These are phyloP conservation scores for Candida ortonii DNA, from an alignment of 805 yeast genomes.

Conservation along the genomic window DNA sequence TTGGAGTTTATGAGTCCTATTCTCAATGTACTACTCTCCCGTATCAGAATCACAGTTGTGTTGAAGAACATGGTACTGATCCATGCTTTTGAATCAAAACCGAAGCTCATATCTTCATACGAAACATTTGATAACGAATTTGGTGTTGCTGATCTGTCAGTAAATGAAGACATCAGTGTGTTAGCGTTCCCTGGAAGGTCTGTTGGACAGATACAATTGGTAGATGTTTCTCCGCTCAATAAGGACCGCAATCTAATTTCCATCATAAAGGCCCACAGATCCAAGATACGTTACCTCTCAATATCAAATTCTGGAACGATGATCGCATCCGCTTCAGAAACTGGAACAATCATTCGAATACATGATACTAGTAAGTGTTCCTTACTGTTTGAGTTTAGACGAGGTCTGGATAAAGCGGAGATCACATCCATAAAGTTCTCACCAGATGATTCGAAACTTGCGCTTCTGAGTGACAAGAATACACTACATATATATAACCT, in stretches of 20 bases:
- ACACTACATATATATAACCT: constrained; percentile 81
- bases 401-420: constrained; percentile 85
- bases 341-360: constrained; percentile 77
- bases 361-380: constrained; percentile 69
- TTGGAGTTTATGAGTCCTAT: constrained; percentile 78
- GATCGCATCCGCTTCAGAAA: constrained; percentile 77
- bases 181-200: constrained; percentile 78
- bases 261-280: constrained; percentile 75
- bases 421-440: constrained; percentile 83
- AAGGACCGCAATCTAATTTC: constrained; percentile 62
- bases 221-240: constrained; percentile 65
- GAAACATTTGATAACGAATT: constrained; percentile 63
- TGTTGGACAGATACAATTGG: constrained; percentile 76
- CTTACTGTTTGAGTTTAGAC: constrained; percentile 75
- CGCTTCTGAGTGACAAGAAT: constrained; percentile 83
- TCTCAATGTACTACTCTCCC: constrained; percentile 67
- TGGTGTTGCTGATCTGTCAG: constrained; percentile 56
- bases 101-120: constrained; percentile 58
- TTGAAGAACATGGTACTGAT: constrained; percentile 65
- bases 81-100: constrained; percentile 80
- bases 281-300: constrained; percentile 59
- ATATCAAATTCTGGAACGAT: constrained; percentile 61
- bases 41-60: constrained; percentile 73
- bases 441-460: constrained; percentile 69
- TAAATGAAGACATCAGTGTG: constrained; percentile 32